These are phyloP conservation scores for Trifolium fragiferum DNA, from an alignment of 306 rosid genomes.

Conservation along the genomic window DNA sequence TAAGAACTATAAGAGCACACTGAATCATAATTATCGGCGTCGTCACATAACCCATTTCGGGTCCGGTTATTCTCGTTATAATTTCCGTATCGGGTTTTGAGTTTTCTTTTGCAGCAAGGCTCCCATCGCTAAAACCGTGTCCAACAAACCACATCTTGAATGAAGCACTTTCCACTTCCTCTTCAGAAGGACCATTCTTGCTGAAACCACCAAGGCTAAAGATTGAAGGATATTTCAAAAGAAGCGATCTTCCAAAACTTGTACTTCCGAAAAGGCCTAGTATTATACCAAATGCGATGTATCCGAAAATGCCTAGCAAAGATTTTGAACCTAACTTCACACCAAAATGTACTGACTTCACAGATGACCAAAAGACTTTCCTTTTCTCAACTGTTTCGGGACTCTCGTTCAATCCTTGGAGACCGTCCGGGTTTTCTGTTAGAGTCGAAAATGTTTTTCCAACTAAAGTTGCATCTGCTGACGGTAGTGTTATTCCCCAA, in stretches of 20 bases:
- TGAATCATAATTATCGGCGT: slow-evolving; percentile 83
- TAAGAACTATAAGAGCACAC: slow-evolving; percentile 73
- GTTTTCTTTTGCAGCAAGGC: slow-evolving; percentile 49
- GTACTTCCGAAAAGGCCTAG: slow-evolving; percentile 64
- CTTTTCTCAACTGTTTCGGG: slow-evolving; percentile 55
- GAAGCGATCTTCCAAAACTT: slow-evolving; percentile 78
- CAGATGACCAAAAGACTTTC: slow-evolving; percentile 68
- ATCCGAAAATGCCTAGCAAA: slow-evolving; percentile 52
- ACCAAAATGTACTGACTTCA: slow-evolving; percentile 82
- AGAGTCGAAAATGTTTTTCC: slow-evolving; percentile 64
- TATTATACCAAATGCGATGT: slow-evolving; percentile 52
- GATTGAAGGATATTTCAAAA: slow-evolving; percentile 73
- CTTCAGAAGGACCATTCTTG: slow-evolving; percentile 80
- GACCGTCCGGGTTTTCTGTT: slow-evolving; percentile 70
- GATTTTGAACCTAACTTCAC: slow-evolving; percentile 74
- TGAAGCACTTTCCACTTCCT: slow-evolving; percentile 71
- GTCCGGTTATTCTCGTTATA: slow-evolving; percentile 79
- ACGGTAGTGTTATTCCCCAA: slow-evolving; percentile 78
- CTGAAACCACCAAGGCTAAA: slow-evolving; percentile 78
- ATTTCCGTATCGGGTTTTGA: slow-evolving; percentile 74
- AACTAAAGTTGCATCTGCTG: slow-evolving; percentile 81
- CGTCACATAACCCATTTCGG: slow-evolving; percentile 85
- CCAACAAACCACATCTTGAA: slow-evolving; percentile 95
- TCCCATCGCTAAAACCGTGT: slow-evolving; percentile 59
- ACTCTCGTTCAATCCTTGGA: slow-evolving; percentile 69